Percentiles rank a stretch among this genome's conserved stretches.
These are phyloP conservation scores for Neurospora sp. DNA, from an alignment of 2,329 filamentous ascomycete genomes.

Conservation along the genomic window DNA sequence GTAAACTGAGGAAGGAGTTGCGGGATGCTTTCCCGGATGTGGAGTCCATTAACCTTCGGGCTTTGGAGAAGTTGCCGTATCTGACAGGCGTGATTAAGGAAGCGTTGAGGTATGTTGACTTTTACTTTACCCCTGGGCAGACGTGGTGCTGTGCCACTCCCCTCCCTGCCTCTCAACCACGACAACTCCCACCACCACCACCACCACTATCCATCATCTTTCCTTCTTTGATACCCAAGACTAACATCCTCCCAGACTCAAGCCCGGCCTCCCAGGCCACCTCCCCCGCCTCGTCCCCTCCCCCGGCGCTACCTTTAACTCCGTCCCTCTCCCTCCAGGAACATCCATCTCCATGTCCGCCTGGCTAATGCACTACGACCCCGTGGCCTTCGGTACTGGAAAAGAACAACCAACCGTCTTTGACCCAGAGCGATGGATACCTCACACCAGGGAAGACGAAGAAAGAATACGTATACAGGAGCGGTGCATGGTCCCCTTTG, in stretches of 20 bases:
- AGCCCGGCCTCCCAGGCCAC: constrained; percentile 15
- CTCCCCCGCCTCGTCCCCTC: constrained; percentile 25
- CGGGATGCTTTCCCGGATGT: constrained; percentile 21
- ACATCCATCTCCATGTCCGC: constrained; percentile 24
- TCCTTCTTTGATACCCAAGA: neutral
- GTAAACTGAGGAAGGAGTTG: constrained; percentile 17
- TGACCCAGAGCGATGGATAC: constrained; percentile 26
- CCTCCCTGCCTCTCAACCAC: neutral
- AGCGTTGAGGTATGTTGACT: constrained; percentile 20
- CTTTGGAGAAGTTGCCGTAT: constrained; percentile 26
- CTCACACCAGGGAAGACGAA: too few relatives aligned
- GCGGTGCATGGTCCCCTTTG: constrained; percentile 2
- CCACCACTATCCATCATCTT: neutral
- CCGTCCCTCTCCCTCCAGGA: constrained; percentile 22
- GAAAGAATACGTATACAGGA: constrained; percentile 2
- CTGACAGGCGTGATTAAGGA: constrained; percentile 27
- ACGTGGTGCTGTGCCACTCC: neutral
- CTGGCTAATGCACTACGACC: constrained; percentile 24
- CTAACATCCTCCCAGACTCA: constrained; percentile 1
- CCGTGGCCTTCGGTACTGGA: constrained; percentile 20
- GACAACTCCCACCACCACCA: neutral
- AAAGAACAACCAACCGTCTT: constrained; percentile 22
- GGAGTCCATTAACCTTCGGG: constrained; percentile 17
- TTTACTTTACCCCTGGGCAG: neutral
- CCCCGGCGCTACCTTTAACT: constrained; percentile 22